phyloP scores from a whole-genome alignment of 2,329 filamentous ascomycete species.

The Microdochium nivale region DNA sequence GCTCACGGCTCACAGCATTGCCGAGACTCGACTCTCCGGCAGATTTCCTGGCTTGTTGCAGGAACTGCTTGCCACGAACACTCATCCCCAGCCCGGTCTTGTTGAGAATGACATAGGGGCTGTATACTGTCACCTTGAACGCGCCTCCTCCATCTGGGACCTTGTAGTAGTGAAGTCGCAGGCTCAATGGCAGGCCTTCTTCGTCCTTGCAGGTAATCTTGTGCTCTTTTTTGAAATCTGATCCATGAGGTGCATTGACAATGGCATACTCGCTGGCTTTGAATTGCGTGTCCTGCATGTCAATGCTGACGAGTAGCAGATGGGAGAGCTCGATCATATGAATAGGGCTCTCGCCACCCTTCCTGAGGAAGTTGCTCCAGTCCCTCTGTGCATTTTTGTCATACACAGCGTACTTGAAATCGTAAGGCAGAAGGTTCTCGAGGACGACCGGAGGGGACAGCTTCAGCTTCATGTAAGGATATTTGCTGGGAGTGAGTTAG shows the following conservation, averaged over 20 bases:
- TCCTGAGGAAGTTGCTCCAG: conserved; percentile 96
- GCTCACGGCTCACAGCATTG: conserved; percentile 38
- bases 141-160: conserved; percentile 89
- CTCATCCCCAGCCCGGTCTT: conserved; percentile 86
- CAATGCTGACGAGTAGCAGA: conserved; percentile 81
- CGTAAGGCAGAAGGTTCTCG: conserved; percentile 89
- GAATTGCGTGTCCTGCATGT: conserved; percentile 94
- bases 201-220: conserved; percentile 76
- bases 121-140: conserved; percentile 92
- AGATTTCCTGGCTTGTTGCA: conserved; percentile 72
- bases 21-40: conserved; percentile 67
- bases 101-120: conserved; percentile 90
- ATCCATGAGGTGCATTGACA: conserved; percentile 81
- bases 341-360: conserved; percentile 92
- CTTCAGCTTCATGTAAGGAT: conserved; percentile 90
- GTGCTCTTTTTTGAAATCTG: conserved; percentile 82
- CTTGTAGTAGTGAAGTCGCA: conserved; percentile 84
- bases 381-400: conserved; percentile 98
- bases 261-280: conserved; percentile 95
- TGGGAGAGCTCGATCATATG: conserved; percentile 96
- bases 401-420: conserved; percentile 99
- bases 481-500: conserved; percentile 47
- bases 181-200: conserved; percentile 66
- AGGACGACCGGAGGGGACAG: conserved; percentile 88
- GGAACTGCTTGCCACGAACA: conserved; percentile 80